Percentiles rank a stretch among this genome's conserved stretches.
Conservation (phyloP, 2,329 filamentous ascomycete genomes). For the Diaporthe eres region DNA sequence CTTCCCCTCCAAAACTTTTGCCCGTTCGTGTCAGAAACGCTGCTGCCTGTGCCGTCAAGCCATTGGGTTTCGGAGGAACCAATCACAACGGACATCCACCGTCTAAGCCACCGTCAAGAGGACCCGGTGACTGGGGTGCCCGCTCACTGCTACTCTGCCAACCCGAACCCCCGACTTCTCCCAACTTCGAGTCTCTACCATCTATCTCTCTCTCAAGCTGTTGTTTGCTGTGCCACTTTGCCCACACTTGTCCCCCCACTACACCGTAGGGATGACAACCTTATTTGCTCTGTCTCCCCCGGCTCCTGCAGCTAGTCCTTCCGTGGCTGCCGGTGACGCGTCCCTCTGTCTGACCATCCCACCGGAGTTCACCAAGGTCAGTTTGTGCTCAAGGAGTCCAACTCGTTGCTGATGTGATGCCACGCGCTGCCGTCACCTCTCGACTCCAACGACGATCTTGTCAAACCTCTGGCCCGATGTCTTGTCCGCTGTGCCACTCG, state of each 20-base stretch:
- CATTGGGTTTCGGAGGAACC: neutral
- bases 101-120: slow-evolving; percentile 28
- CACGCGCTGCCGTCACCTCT: slow-evolving; percentile 3
- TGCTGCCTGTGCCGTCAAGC: slow-evolving; percentile 32
- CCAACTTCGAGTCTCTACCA: neutral
- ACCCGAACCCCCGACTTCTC: slow-evolving; percentile 11
- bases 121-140: slow-evolving; percentile 5
- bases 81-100: slow-evolving; percentile 4
- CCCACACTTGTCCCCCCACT: slow-evolving; percentile 5
- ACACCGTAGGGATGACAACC: slow-evolving; percentile 13
- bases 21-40: slow-evolving; percentile 28
- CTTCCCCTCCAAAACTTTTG: neutral
- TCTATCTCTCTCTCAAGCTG: neutral
- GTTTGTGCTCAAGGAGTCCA: neutral
- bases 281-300: slow-evolving; percentile 36
- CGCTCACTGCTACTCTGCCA: neutral
- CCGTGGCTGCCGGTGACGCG: slow-evolving; percentile 47
- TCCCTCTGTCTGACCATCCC: slow-evolving; percentile 34
- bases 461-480: neutral
- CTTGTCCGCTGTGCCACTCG: slow-evolving; percentile 5
- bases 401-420: slow-evolving; percentile 4
- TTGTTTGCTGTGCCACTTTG: neutral
- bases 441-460: neutral
- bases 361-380: neutral
- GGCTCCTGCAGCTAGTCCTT: slow-evolving; percentile 6